A percentile compares a stretch with the other conserved stretches of the same genome.
These are phyloP conservation scores for Harrya chromipes DNA, from an alignment of 768 basidiomycete species.

Conservation along the genomic window DNA sequence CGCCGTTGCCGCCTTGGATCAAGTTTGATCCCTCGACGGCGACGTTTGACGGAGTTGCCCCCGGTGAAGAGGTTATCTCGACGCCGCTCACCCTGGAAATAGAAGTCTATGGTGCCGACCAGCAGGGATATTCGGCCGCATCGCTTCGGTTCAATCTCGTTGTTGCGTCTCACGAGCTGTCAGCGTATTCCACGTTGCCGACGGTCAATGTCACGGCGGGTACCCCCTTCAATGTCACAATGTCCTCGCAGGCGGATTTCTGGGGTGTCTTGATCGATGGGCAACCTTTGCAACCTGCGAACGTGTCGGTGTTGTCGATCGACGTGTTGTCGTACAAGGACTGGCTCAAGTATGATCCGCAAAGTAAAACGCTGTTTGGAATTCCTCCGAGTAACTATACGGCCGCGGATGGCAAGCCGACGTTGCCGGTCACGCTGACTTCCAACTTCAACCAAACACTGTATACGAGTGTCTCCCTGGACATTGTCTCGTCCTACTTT, in stretches of 20 bases:
- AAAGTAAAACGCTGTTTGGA: slow-evolving; percentile 59
- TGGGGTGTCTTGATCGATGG: slow-evolving; percentile 64
- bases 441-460: slow-evolving; percentile 68
- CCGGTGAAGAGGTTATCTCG: slow-evolving; percentile 39
- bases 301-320: slow-evolving; percentile 56
- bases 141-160: slow-evolving; percentile 61
- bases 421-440: slow-evolving; percentile 59
- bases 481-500: slow-evolving; percentile 74
- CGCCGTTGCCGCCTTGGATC: slow-evolving; percentile 73
- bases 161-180: slow-evolving; percentile 68
- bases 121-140: slow-evolving; percentile 64
- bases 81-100: slow-evolving; percentile 48
- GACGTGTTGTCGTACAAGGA: slow-evolving; percentile 52
- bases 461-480: slow-evolving; percentile 59
- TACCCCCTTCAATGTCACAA: slow-evolving; percentile 48
- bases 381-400: slow-evolving; percentile 48
- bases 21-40: slow-evolving; percentile 60
- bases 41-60: slow-evolving; percentile 80
- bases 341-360: slow-evolving; percentile 62
- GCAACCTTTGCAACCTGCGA: slow-evolving; percentile 48
- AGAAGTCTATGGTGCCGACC: slow-evolving; percentile 66
- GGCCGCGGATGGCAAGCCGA: slow-evolving; percentile 31
- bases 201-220: slow-evolving; percentile 70
- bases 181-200: slow-evolving; percentile 45
- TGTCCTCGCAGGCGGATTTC: slow-evolving; percentile 57